phyloP scores from a whole-genome alignment of 257 asterid species.

The Nicotiana benthamiana region DNA sequence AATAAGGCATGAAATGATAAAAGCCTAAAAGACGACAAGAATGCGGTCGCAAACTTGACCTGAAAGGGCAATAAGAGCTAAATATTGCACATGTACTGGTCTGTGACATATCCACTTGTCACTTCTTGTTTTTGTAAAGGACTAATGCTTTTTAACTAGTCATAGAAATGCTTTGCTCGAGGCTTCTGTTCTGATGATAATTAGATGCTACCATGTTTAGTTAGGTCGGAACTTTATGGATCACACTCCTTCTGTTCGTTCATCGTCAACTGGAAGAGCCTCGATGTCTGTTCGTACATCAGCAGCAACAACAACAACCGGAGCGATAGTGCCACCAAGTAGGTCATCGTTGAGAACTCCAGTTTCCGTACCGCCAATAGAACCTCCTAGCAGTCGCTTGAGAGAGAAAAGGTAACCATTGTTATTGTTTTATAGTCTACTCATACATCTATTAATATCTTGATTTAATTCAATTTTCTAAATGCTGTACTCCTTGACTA shows the following conservation, averaged over 20 bases:
- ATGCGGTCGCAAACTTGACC: no score
- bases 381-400: constrained; percentile 59
- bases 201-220: constrained; percentile 50
- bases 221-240: constrained; percentile 98
- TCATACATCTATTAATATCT: not conserved
- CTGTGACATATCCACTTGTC: not conserved
- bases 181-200: constrained; percentile 21
- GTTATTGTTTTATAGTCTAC: not conserved
- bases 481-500: no score
- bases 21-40: no score
- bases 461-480: not conserved
- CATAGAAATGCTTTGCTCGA: constrained; percentile 10
- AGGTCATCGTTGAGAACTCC: constrained; percentile 60
- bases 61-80: no score
- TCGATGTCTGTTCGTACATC: constrained; percentile 75
- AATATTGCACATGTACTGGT: no score
- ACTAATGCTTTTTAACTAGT: not conserved
- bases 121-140: not conserved
- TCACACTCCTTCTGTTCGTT: constrained; percentile 74
- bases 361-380: constrained; percentile 57
- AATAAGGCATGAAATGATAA: no score
- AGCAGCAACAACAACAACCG: constrained; percentile 20
- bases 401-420: constrained; percentile 67
- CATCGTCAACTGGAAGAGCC: constrained; percentile 93
- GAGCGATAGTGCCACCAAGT: constrained; percentile 48